Percentiles rank a stretch among this genome's conserved stretches.
Evolutionary conservation across 306 rosid genomes (phyloP).

Genomic region (Mimosa pudica): DNA sequence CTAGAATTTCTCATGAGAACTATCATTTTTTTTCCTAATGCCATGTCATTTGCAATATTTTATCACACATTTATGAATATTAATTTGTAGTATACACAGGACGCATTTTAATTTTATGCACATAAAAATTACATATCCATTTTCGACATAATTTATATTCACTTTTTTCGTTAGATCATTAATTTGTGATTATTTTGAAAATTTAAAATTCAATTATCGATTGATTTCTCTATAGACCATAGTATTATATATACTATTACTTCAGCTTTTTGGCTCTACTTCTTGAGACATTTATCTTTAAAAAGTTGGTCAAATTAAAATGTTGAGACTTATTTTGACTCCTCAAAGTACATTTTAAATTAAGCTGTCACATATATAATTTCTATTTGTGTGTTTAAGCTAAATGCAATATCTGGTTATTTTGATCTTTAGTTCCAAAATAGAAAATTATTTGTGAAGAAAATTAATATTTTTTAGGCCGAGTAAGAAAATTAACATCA

Average conservation of each 20-base stretch:
- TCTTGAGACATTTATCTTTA: not conserved
- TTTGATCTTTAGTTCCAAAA: not conserved
- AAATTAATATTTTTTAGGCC: too few relatives aligned
- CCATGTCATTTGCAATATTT: not conserved
- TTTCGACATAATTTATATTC: not conserved
- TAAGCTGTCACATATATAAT: not conserved
- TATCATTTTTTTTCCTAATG: not conserved
- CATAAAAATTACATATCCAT: too few relatives aligned
- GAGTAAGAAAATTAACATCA: not conserved
- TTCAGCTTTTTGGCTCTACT: not conserved
- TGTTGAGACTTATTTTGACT: not conserved
- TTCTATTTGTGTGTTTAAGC: too few relatives aligned
- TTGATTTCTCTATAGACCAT: not conserved
- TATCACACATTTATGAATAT: not conserved
- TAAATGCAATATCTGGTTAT: too few relatives aligned
- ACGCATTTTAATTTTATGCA: too few relatives aligned
- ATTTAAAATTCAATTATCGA: too few relatives aligned
- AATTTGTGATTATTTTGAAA: too few relatives aligned
- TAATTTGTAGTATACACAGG: too few relatives aligned
- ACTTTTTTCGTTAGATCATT: too few relatives aligned
- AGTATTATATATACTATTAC: not conserved
- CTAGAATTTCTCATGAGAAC: not conserved
- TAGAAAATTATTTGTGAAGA: too few relatives aligned
- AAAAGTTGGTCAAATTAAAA: too few relatives aligned
- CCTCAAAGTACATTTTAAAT: not conserved